Evolutionary conservation across 108 stramenopile genomes (phyloP), one percentile per base, ranked within the genome.

Genomic region (Bacterosira constricta): DNA sequence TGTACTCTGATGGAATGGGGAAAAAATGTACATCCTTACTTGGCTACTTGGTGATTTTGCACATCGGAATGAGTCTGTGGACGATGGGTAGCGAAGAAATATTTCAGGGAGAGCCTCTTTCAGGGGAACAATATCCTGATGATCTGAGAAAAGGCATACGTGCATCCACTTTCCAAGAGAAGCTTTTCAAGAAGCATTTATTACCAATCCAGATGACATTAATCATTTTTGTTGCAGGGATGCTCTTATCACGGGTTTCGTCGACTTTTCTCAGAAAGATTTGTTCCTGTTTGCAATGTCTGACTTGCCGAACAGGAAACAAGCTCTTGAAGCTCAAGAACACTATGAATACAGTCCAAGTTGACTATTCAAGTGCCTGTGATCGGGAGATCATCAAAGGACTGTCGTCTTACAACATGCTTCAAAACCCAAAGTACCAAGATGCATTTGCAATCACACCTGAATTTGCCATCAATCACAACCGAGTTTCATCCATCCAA

Each of bases 301-400:
- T 85, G 41, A 69, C 74, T 45, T 85, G 84, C 21, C 57, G 67
- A 15, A 77, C 51, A 18, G 80, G 76, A 21, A 45, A 62, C 50
- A 60, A 74, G 61, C 67, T 75, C 4, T 73, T 67, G 68, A 62
- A 50, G 42, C 59, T 82, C 4, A 73, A 41, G 45, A 53, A 29
- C 0, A 73, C 35, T 44, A 85, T 81, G 80, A 85, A 85, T 72
- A 82, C 78, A 7, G 81, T 85, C 2, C 71, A 79, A 46, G 74
- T 82, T 10, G 49, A 61, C 53, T 85, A 85, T 54, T 60, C 71
- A 18, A 74, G 81, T 23, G 84, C 84, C 1, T 53, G 72, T 34
- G 54, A 82, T n/a, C 37, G 84, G 17, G 81, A 63, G 41, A 73
- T 85, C 30, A 85, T 85, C 74, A 82, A 82, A 59, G 84, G 84